Evolutionary conservation across 2,329 filamentous ascomycete species (phyloP), one percentile per base, ranked within the genome.

Genomic region (Diaporthe humulicola): DNA sequence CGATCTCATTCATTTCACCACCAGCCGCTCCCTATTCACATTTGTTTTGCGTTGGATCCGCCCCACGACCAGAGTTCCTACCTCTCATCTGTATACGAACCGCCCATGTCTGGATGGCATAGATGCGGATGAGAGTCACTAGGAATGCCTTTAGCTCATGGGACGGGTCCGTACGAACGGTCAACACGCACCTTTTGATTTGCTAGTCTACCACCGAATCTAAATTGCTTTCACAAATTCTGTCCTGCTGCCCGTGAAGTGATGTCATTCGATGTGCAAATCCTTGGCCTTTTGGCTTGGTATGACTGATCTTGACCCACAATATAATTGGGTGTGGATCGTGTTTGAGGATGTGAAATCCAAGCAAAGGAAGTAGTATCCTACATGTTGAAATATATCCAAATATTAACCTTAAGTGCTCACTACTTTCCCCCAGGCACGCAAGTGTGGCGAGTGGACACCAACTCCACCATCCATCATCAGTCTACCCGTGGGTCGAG

Each of bases 151-250:
- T n/a, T 17, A 67, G 15, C 14, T n/a, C 36, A 56, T 64, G 57
- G 58, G 19, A 60, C 30, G 5, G 30, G n/a, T 64, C 33, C 36
- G 19, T 52, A 45, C 45, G 60, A 12, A 54, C 33, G 25, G 50
- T 56, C 45, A 60, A 52, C 28, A 45, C 57, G 54, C 70, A 54
- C 70, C 57, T 56, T 56, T 45, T 36, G 38, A 64, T 56, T 45
- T 64, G 57, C 57, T 72, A 72, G 70, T 64, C 36, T 56, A 52
- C 25, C 58, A 56, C 48, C 19, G 33, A 72, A 72, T 54, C 38
- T 54, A 72, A 64, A 72, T 72, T 72, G 70, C 70, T 72, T 72
- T 56, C 38, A 72, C 50, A 64, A n/a, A 56, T 5, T 19, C 15
- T 40, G 17, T 30, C 22, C 15, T 40, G 22, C 19, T 36, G 45